Conservation (phyloP, 768 basidiomycete species). For the Porpolomopsis calyptriformis region DNA sequence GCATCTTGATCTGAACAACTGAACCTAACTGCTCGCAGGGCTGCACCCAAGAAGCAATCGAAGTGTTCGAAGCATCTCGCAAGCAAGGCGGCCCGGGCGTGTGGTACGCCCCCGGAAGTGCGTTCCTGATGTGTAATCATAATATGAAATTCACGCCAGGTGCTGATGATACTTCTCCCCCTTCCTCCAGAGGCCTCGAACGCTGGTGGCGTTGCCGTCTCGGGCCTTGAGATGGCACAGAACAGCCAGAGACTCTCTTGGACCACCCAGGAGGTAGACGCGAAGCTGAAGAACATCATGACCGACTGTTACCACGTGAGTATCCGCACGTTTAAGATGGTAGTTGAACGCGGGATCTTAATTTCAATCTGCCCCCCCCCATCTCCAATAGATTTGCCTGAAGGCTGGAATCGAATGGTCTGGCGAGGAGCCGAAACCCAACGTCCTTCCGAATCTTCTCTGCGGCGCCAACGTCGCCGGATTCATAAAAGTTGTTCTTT, state of each 20-base stretch:
- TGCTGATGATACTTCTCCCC: too few species aligned
- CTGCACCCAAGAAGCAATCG: constrained; percentile 61
- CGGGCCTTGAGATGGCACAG: constrained; percentile 73
- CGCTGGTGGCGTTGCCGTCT: constrained; percentile 69
- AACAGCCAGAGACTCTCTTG: constrained; percentile 60
- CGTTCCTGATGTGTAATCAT: constrained; percentile 11
- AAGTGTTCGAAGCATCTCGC: constrained; percentile 57
- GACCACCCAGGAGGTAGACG: constrained; percentile 54
- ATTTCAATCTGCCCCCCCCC: too few species aligned
- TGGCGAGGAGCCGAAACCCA: constrained; percentile 30
- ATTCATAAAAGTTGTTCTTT: constrained; percentile 36
- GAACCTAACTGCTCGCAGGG: constrained; percentile 27
- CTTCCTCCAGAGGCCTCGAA: constrained; percentile 49
- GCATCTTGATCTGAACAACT: neutral
- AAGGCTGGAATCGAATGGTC: constrained; percentile 48
- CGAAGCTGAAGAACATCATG: constrained; percentile 65
- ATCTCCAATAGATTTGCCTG: constrained; percentile 36
- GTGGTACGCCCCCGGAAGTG: constrained; percentile 71
- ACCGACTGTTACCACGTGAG: constrained; percentile 42
- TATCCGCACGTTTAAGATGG: constrained; percentile 3
- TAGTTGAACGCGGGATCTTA: constrained; percentile 5
- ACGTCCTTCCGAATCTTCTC: constrained; percentile 42
- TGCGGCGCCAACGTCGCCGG: constrained; percentile 66
- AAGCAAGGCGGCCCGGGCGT: constrained; percentile 35
- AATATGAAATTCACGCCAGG: constrained; percentile 3